Percentiles rank a stretch among this genome's conserved stretches.
Evolutionary conservation across 1,284 basidiomycete genomes (phyloP).

Genomic region (Wolfiporia cocos): DNA sequence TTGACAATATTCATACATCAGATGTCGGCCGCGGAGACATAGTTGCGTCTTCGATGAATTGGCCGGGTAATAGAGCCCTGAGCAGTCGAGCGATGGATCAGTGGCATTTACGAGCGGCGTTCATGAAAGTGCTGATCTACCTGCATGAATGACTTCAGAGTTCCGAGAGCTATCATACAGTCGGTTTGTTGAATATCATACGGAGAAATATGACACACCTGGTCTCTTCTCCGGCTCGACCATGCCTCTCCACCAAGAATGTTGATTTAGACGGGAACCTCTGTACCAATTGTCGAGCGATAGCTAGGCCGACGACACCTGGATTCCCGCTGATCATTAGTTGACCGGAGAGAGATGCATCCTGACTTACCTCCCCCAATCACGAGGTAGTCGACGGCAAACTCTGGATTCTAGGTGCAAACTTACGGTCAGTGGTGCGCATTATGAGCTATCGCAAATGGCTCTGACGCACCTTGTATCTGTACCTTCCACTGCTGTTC

Average conservation of each 20-base stretch:
- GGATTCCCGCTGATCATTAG: background rate
- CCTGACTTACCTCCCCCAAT: constrained; percentile 75
- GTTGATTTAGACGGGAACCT: constrained; percentile 72
- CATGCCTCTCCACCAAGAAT: constrained; percentile 81
- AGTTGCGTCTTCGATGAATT: constrained; percentile 83
- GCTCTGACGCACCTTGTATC: constrained; percentile 65
- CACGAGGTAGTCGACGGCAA: constrained; percentile 82
- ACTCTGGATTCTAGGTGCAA: constrained; percentile 62
- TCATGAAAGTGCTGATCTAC: constrained; percentile 29
- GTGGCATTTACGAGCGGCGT: too few species aligned
- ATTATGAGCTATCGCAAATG: too few species aligned
- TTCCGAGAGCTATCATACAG: constrained; percentile 70
- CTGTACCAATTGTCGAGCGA: constrained; percentile 72
- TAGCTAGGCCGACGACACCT: constrained; percentile 87
- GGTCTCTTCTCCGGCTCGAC: constrained; percentile 71
- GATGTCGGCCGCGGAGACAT: constrained; percentile 81
- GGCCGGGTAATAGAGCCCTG: constrained; percentile 79
- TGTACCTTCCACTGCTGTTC: constrained; percentile 54
- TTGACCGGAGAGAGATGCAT: background rate
- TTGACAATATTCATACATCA: constrained; percentile 80
- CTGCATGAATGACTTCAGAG: constrained; percentile 94
- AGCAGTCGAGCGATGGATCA: background rate
- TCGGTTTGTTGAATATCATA: background rate
- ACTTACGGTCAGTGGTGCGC: too few species aligned
- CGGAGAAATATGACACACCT: constrained; percentile 43